phyloP scores from a whole-genome alignment of 495 filamentous ascomycete genomes.

The Talaromyces liani region DNA sequence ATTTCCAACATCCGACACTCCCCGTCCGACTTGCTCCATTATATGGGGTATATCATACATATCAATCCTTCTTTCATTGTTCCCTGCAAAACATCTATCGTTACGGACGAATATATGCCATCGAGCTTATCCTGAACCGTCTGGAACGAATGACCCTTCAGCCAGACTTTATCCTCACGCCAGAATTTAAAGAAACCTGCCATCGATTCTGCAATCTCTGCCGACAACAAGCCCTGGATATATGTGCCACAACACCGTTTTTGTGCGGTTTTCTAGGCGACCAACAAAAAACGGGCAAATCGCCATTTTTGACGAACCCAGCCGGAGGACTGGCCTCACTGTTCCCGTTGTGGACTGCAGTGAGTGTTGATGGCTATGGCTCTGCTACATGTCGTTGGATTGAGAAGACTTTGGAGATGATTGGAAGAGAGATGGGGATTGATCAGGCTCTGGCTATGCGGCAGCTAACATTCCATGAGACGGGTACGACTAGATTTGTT shows the following conservation, averaged over 20 bases:
- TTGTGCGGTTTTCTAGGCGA: constrained; percentile 13
- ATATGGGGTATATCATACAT: constrained; percentile 52
- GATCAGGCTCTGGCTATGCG: constrained; percentile 38
- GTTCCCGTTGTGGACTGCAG: constrained; percentile 42
- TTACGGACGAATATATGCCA: constrained; percentile 49
- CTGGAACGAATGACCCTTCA: neutral
- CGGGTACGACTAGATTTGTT: neutral
- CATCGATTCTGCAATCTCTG: neutral
- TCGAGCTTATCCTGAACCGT: constrained; percentile 25
- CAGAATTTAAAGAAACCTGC: constrained; percentile 5
- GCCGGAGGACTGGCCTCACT: constrained; percentile 37
- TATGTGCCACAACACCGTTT: constrained; percentile 38
- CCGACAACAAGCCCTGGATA: constrained; percentile 27
- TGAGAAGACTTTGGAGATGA: constrained; percentile 28
- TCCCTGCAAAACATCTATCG: constrained; percentile 59
- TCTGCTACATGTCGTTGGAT: constrained; percentile 37
- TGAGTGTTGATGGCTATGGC: constrained; percentile 23
- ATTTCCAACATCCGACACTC: neutral
- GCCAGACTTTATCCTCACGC: neutral
- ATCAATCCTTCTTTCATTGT: constrained; percentile 48
- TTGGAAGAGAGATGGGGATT: constrained; percentile 40
- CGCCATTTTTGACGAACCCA: neutral
- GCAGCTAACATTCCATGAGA: neutral
- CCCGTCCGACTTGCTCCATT: constrained; percentile 20
- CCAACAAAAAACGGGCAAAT: neutral